These are phyloP conservation scores for Vishniacozyma victoriae DNA, from an alignment of 768 basidiomycete species.

Conservation along the genomic window DNA sequence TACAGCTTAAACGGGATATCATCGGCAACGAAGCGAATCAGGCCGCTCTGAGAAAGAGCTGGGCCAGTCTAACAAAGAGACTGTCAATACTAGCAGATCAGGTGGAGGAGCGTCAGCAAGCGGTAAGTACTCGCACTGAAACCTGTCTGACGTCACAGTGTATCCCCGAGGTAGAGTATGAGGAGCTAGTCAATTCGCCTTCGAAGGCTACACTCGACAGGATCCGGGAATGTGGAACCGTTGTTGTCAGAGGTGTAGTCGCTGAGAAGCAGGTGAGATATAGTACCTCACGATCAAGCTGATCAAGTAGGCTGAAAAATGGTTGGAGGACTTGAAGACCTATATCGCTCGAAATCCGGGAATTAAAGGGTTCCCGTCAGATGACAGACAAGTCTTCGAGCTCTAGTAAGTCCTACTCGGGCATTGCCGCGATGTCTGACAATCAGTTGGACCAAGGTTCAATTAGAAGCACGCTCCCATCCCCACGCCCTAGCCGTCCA, in stretches of 20 bases:
- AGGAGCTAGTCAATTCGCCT: slow-evolving; percentile 18
- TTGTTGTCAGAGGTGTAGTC: slow-evolving; percentile 59
- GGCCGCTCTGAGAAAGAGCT: slow-evolving; percentile 17
- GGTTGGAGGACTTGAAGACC: slow-evolving; percentile 50
- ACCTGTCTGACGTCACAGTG: slow-evolving; percentile 28
- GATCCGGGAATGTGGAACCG: slow-evolving; percentile 55
- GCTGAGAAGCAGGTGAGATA: slow-evolving; percentile 38
- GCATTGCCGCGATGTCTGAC: not conserved
- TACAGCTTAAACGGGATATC: slow-evolving; percentile 54
- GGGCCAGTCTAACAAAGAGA: slow-evolving; percentile 19
- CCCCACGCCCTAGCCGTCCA: slow-evolving; percentile 58
- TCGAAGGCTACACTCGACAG: slow-evolving; percentile 24
- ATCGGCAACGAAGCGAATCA: slow-evolving; percentile 30
- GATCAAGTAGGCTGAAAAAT: slow-evolving; percentile 28
- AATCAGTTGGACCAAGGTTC: slow-evolving; percentile 55
- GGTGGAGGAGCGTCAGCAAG: slow-evolving; percentile 52
- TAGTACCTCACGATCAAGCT: too few relatives aligned
- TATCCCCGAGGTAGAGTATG: slow-evolving; percentile 50
- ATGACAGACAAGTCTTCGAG: slow-evolving; percentile 68
- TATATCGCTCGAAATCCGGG: slow-evolving; percentile 33
- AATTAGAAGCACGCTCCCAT: slow-evolving; percentile 65
- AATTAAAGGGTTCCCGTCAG: slow-evolving; percentile 55
- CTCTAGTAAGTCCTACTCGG: slow-evolving; percentile 51
- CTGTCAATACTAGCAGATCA: slow-evolving; percentile 49
- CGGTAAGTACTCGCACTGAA: slow-evolving; percentile 46